Evolutionary conservation across 805 yeast species (phyloP).

Genomic region (Hanseniaspora lachancei): DNA sequence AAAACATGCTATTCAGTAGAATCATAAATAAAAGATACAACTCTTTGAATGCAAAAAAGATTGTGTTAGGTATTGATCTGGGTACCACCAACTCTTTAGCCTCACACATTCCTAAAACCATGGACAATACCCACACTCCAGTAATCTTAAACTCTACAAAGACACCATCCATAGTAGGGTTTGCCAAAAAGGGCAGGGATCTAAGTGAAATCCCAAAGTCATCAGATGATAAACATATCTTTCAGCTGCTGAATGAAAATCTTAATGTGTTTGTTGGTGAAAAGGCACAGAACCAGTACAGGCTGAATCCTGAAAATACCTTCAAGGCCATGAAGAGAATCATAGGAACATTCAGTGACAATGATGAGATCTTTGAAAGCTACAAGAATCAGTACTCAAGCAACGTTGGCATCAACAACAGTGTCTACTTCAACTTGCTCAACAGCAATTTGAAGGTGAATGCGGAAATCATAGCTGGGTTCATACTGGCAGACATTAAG

Average conservation of each 20-base stretch:
- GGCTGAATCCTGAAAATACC: slow-evolving; percentile 62
- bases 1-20: not conserved
- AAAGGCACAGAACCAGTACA: slow-evolving; percentile 66
- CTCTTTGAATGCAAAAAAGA: slow-evolving; percentile 13
- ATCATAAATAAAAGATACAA: slow-evolving; percentile 7
- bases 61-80: slow-evolving; percentile 64
- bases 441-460: slow-evolving; percentile 48
- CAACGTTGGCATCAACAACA: slow-evolving; percentile 1
- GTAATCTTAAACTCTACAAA: slow-evolving; percentile 41
- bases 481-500: slow-evolving; percentile 59
- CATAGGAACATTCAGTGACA: slow-evolving; percentile 60
- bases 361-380: slow-evolving; percentile 38
- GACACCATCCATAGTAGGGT: slow-evolving; percentile 19
- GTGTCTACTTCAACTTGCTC: slow-evolving; percentile 36
- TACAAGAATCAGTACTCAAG: slow-evolving; percentile 1
- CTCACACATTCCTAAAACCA: slow-evolving; percentile 19
- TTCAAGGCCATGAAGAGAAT: slow-evolving; percentile 72
- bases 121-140: slow-evolving; percentile 33
- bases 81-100: slow-evolving; percentile 85
- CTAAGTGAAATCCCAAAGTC: slow-evolving; percentile 56
- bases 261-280: slow-evolving; percentile 45
- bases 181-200: slow-evolving; percentile 37
- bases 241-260: slow-evolving; percentile 28
- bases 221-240: not conserved
- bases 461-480: slow-evolving; percentile 41